Percentiles rank a stretch among this genome's conserved stretches.
These are phyloP conservation scores for Colletotrichum chlorophyti DNA, from an alignment of 2,329 filamentous ascomycete species.

Conservation along the genomic window DNA sequence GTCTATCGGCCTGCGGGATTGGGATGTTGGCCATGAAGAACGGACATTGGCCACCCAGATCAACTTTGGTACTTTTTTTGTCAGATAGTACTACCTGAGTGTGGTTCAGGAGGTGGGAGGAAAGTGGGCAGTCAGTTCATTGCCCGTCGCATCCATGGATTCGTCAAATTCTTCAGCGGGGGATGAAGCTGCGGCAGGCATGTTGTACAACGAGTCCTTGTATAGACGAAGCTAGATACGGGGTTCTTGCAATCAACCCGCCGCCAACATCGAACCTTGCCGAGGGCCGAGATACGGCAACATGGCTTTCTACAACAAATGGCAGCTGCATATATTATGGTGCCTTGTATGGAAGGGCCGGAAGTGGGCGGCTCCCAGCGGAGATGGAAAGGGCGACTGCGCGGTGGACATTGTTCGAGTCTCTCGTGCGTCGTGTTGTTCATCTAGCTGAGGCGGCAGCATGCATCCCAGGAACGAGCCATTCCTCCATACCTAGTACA, in stretches of 20 bases:
- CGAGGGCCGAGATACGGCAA: not conserved
- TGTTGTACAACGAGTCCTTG: constrained; percentile 13
- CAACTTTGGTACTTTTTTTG: too few species aligned
- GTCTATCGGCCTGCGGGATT: too few species aligned
- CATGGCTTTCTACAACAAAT: too few species aligned
- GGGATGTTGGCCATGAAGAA: too few species aligned
- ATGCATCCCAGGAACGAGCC: constrained; percentile 6
- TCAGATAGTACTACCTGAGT: too few species aligned
- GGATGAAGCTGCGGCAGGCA: not conserved
- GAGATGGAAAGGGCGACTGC: too few species aligned
- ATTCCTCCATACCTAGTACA: too few species aligned
- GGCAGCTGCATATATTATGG: too few species aligned
- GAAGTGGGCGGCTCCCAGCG: too few species aligned
- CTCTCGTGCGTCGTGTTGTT: not conserved
- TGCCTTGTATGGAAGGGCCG: too few species aligned
- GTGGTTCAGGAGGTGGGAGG: not conserved
- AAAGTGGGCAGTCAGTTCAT: constrained; percentile 8
- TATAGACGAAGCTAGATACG: constrained; percentile 2
- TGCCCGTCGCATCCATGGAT: not conserved
- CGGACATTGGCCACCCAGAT: too few species aligned
- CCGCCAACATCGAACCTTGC: not conserved
- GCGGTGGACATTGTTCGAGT: not conserved
- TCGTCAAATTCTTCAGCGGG: not conserved
- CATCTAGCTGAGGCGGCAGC: not conserved
- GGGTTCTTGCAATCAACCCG: constrained; percentile 5